Evolutionary conservation across 108 stramenopile species (phyloP).

Genomic region (Pseudonitzschia pungens): DNA sequence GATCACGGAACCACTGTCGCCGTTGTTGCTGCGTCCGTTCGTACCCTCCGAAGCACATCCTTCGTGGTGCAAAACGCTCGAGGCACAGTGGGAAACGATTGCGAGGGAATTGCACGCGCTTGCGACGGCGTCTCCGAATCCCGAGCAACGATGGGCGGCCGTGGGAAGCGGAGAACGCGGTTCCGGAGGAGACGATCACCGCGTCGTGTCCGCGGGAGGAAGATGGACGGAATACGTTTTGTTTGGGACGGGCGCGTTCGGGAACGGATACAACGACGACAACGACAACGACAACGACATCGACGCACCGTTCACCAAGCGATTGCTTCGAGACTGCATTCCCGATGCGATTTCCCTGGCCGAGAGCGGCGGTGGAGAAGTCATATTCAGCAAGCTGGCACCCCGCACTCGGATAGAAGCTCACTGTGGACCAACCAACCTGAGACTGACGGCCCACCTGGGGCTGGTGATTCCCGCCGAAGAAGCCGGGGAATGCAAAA

Average conservation of each 20-base stretch:
- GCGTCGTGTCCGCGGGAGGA: conserved; percentile 49
- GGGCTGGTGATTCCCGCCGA: conserved; percentile 67
- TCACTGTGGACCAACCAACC: conserved; percentile 74
- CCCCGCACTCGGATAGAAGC: conserved; percentile 57
- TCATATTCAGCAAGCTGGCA: conserved; percentile 74
- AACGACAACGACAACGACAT: background rate
- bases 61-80: conserved; percentile 55
- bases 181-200: conserved; percentile 64
- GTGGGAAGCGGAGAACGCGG: conserved; percentile 67
- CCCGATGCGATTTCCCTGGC: conserved; percentile 71
- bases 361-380: conserved; percentile 68
- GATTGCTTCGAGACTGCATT: conserved; percentile 39
- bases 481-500: conserved; percentile 30
- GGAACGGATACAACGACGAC: no score
- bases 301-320: conserved; percentile 53
- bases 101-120: conserved; percentile 38
- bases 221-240: conserved; percentile 79
- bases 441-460: conserved; percentile 78
- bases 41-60: conserved; percentile 45
- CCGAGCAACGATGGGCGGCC: conserved; percentile 30
- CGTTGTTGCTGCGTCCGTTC: conserved; percentile 10
- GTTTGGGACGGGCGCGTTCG: conserved; percentile 63
- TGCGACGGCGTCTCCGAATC: background rate
- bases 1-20: background rate
- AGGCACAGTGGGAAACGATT: conserved; percentile 47